Conservation (phyloP, 116 monocot genomes). For the Thalassia testudinum region DNA sequence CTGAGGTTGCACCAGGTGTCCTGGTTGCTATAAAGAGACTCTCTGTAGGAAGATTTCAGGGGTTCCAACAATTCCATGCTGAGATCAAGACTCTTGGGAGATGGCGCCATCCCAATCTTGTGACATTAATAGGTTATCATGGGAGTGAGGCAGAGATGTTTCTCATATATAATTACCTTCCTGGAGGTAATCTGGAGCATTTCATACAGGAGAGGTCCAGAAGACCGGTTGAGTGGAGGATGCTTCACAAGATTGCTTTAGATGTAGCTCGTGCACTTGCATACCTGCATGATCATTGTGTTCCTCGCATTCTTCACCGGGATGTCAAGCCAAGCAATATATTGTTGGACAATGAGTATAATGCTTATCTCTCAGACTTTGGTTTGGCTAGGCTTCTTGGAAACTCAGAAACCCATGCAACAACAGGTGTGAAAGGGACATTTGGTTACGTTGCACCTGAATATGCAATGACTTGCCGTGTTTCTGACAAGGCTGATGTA, state of each 20-base stretch:
- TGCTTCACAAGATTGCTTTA: slow-evolving; percentile 91
- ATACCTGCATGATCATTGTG: slow-evolving; percentile 72
- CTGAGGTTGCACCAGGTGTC: slow-evolving; percentile 79
- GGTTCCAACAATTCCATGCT: slow-evolving; percentile 75
- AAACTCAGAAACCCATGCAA: slow-evolving; percentile 93
- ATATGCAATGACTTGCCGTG: slow-evolving; percentile 96
- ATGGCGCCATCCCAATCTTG: slow-evolving; percentile 83
- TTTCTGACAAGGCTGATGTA: slow-evolving; percentile 97
- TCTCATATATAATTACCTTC: slow-evolving; percentile 87
- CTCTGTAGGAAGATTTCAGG: slow-evolving; percentile 80
- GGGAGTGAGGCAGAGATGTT: slow-evolving; percentile 89
- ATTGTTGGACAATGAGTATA: slow-evolving; percentile 62
- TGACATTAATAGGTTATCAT: slow-evolving; percentile 87
- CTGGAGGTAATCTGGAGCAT: slow-evolving; percentile 85
- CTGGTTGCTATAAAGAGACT: slow-evolving; percentile 89
- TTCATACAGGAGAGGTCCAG: slow-evolving; percentile 75
- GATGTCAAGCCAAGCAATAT: slow-evolving; percentile 98
- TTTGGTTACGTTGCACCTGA: slow-evolving; percentile 97
- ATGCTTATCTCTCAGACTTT: slow-evolving; percentile 96
- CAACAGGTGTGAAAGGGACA: slow-evolving; percentile 93
- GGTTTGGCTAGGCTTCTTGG: slow-evolving; percentile 88
- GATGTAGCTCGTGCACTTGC: slow-evolving; percentile 83
- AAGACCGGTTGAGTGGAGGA: slow-evolving; percentile 68
- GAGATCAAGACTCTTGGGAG: slow-evolving; percentile 91
- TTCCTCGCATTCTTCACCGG: slow-evolving; percentile 80